Percentiles rank a stretch among this genome's conserved stretches.
These are phyloP conservation scores for Talaromyces atroroseus DNA, from an alignment of 2,329 filamentous ascomycete genomes.

Conservation along the genomic window DNA sequence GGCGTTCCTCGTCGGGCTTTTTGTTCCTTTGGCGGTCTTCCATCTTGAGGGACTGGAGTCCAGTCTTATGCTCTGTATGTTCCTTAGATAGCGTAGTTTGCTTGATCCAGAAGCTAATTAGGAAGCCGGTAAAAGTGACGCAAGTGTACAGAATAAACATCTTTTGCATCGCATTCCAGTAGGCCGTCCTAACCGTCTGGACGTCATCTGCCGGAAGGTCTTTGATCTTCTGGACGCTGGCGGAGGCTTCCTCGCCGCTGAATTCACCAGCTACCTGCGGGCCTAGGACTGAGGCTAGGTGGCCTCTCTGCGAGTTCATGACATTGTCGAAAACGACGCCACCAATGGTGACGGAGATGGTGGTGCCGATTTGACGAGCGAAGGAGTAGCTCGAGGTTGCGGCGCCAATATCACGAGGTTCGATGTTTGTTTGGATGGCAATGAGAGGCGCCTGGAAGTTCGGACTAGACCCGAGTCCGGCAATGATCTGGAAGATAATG, in stretches of 20 bases:
- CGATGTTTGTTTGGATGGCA: background rate
- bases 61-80: too few relatives aligned
- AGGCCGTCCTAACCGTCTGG: background rate
- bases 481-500: background rate
- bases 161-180: too few relatives aligned
- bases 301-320: background rate
- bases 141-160: too few relatives aligned
- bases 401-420: background rate
- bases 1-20: too few relatives aligned
- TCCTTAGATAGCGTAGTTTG: too few relatives aligned
- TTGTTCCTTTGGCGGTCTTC: too few relatives aligned
- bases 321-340: background rate
- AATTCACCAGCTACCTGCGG: too few relatives aligned
- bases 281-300: too few relatives aligned
- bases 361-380: background rate
- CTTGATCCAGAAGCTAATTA: too few relatives aligned
- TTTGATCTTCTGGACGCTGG: background rate
- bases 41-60: too few relatives aligned
- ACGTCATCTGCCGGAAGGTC: background rate
- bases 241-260: too few relatives aligned
- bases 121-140: too few relatives aligned
- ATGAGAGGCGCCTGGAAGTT: background rate
- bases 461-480: background rate
- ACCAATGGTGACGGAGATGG: background rate
- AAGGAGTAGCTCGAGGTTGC: background rate